These are phyloP conservation scores for Aspergillus diversus DNA, from an alignment of 495 filamentous ascomycete genomes.

Conservation along the genomic window DNA sequence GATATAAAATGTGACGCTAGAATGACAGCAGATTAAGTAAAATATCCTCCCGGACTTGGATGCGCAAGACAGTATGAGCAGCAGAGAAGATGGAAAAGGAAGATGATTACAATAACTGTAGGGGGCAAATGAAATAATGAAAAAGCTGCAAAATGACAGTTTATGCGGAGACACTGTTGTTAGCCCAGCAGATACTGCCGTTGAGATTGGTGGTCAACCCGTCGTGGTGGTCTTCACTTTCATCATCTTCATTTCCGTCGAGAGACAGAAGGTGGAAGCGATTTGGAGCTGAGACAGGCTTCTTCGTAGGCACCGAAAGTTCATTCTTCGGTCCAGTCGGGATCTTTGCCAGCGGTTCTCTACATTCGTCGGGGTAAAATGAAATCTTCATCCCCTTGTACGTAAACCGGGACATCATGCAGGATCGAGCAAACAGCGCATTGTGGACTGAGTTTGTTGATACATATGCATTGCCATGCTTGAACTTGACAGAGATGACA, in stretches of 20 bases:
- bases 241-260: slow-evolving; percentile 49
- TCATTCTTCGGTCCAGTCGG: slow-evolving; percentile 36
- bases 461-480: slow-evolving; percentile 61
- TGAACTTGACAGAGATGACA: slow-evolving; percentile 67
- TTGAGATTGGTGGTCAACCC: slow-evolving; percentile 16
- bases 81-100: slow-evolving; percentile 6
- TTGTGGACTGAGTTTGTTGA: slow-evolving; percentile 79
- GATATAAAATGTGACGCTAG: slow-evolving; percentile 4
- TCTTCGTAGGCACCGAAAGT: slow-evolving; percentile 37
- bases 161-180: slow-evolving; percentile 25
- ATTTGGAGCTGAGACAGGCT: slow-evolving; percentile 47
- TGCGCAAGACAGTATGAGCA: slow-evolving; percentile 3
- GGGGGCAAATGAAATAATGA: neutral
- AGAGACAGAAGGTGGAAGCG: slow-evolving; percentile 68
- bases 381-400: slow-evolving; percentile 77
- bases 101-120: neutral
- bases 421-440: slow-evolving; percentile 73
- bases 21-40: slow-evolving; percentile 4
- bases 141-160: neutral
- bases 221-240: slow-evolving; percentile 24
- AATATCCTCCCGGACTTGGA: neutral
- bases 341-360: slow-evolving; percentile 55
- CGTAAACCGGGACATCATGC: slow-evolving; percentile 74
- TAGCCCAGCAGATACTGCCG: slow-evolving; percentile 22
- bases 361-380: slow-evolving; percentile 77